phyloP scores from a whole-genome alignment of 2,329 filamentous ascomycete genomes.

The Nemania bipapillata region DNA sequence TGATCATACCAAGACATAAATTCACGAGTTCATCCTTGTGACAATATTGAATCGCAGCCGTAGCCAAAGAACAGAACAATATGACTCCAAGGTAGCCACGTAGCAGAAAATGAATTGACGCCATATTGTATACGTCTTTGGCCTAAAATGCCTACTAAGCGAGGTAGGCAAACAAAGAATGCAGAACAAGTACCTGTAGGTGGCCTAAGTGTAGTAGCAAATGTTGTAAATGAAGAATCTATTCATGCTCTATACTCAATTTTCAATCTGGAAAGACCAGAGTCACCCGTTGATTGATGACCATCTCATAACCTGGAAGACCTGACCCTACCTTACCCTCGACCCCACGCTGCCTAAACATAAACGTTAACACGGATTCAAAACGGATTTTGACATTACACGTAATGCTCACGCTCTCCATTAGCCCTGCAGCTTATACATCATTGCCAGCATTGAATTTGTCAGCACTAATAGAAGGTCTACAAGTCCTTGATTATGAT shows the following conservation, averaged over 20 bases:
- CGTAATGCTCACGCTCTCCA: background rate
- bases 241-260: background rate
- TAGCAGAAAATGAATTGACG: background rate
- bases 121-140: background rate
- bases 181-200: background rate
- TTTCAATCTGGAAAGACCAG: background rate
- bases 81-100: background rate
- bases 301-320: too few species aligned
- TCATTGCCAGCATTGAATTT: background rate
- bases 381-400: background rate
- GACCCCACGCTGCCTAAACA: too few species aligned
- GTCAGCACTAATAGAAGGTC: background rate
- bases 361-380: background rate
- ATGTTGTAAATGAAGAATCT: too few species aligned
- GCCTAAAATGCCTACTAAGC: background rate
- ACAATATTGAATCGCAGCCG: conserved; percentile 1
- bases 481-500: background rate
- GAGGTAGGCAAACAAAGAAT: background rate
- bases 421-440: background rate
- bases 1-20: background rate
- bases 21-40: conserved; percentile 6
- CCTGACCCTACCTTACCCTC: too few species aligned
- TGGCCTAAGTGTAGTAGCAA: background rate
- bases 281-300: background rate
- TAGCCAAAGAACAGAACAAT: background rate